Conservation (phyloP, 768 basidiomycete genomes). For the Collybiopsis luxurians region DNA sequence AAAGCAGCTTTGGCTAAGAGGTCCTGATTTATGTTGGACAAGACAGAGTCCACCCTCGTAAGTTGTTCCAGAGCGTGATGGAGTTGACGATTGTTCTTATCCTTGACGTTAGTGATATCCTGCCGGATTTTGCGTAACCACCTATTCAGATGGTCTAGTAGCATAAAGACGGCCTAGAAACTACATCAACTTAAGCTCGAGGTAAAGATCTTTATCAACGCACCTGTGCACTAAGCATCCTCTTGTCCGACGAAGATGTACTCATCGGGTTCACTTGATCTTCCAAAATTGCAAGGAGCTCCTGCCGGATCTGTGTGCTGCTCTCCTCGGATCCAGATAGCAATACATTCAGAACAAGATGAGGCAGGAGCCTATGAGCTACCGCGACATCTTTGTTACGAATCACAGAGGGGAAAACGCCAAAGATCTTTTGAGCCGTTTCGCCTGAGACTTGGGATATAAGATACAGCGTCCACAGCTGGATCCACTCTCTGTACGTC, state of each 20-base stretch:
- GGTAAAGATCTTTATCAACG: constrained; percentile 6
- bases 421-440: constrained; percentile 68
- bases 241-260: constrained; percentile 68
- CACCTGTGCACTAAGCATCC: constrained; percentile 92
- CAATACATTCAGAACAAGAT: constrained; percentile 84
- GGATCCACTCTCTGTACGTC: constrained; percentile 97
- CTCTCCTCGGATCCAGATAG: constrained; percentile 69
- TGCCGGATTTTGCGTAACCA: constrained; percentile 81
- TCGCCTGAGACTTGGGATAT: constrained; percentile 60
- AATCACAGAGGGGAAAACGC: constrained; percentile 73
- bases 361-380: constrained; percentile 88
- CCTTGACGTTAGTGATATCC: constrained; percentile 46
- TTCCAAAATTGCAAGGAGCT: constrained; percentile 78
- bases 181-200: constrained; percentile 1
- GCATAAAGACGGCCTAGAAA: constrained; percentile 81
- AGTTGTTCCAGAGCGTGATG: constrained; percentile 56
- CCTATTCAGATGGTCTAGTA: constrained; percentile 92
- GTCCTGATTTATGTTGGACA: constrained; percentile 80
- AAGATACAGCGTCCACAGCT: constrained; percentile 81
- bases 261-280: constrained; percentile 77
- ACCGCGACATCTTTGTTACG: constrained; percentile 90
- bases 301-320: constrained; percentile 61
- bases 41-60: constrained; percentile 70
- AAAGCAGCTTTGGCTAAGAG: constrained; percentile 93
- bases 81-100: constrained; percentile 51